phyloP scores from a whole-genome alignment of 306 rosid species.

The Acacia melanoxylon region DNA sequence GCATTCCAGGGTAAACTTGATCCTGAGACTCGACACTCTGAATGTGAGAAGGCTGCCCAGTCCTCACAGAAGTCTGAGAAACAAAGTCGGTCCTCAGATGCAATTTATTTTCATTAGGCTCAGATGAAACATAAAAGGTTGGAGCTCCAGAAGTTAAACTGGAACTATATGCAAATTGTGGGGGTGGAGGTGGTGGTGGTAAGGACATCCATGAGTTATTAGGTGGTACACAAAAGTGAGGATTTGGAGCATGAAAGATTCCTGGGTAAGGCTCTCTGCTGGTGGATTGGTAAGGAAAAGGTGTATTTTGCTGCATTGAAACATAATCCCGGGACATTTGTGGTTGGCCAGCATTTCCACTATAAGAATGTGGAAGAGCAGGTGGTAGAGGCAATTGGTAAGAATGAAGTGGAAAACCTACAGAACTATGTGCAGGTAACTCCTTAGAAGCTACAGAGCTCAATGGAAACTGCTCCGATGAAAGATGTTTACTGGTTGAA shows the following conservation, averaged over 20 bases:
- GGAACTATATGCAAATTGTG: conserved; percentile 37
- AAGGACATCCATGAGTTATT: conserved; percentile 57
- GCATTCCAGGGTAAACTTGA: conserved; percentile 48
- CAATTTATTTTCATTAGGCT: conserved; percentile 55
- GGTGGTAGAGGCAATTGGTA: conserved; percentile 60
- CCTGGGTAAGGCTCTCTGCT: conserved; percentile 49
- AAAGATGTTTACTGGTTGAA: conserved; percentile 38
- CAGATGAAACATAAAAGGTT: conserved; percentile 46
- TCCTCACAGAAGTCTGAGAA: conserved; percentile 51
- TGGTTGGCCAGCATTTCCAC: conserved; percentile 52
- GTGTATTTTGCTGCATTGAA: conserved; percentile 49
- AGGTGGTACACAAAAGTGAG: conserved; percentile 50
- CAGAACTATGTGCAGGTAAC: conserved; percentile 39
- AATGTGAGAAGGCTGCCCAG: conserved; percentile 43
- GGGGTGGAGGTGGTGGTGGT: conserved; percentile 51
- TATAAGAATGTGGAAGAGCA: conserved; percentile 47
- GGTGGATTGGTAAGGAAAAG: conserved; percentile 58
- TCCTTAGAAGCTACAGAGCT: conserved; percentile 44
- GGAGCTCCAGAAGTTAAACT: conserved; percentile 43
- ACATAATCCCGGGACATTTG: conserved; percentile 43
- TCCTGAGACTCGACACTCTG: conserved; percentile 50
- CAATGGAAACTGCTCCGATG: conserved; percentile 45
- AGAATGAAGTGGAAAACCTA: conserved; percentile 39
- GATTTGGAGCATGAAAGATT: conserved; percentile 42
- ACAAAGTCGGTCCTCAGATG: conserved; percentile 49